Conservation (phyloP, 2,329 filamentous ascomycete genomes). For the Raffaelea deltoideospora region DNA sequence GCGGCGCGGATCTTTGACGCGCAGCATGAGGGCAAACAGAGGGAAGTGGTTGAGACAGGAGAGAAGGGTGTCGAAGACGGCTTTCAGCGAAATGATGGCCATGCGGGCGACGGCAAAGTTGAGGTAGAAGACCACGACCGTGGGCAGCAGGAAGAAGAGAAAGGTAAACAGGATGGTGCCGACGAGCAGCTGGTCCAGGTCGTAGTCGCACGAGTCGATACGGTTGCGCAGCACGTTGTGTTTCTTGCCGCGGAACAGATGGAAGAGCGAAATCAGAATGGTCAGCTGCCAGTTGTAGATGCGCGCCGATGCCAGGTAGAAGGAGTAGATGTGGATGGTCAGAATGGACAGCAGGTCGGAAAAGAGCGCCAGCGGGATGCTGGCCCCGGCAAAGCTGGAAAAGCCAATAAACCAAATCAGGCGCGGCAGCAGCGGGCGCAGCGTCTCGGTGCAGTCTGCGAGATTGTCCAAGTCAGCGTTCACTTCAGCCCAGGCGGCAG, state of each 20-base stretch:
- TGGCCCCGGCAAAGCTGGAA: constrained; percentile 88
- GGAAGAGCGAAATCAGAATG: constrained; percentile 94
- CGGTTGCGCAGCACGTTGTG: constrained; percentile 92
- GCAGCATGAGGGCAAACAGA: constrained; percentile 89
- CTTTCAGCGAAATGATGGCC: constrained; percentile 88
- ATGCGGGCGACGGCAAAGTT: constrained; percentile 92
- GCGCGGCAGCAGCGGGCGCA: constrained; percentile 67
- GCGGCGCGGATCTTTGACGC: constrained; percentile 81
- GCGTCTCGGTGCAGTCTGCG: constrained; percentile 57
- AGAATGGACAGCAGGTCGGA: constrained; percentile 84
- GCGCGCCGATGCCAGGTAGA: constrained; percentile 89
- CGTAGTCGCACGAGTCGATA: constrained; percentile 98
- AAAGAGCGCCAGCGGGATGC: constrained; percentile 90
- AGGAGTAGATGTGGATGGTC: constrained; percentile 93
- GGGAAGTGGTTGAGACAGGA: constrained; percentile 97
- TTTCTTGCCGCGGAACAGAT: constrained; percentile 95
- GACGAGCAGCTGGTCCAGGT: constrained; percentile 87
- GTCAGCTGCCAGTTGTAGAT: constrained; percentile 99
- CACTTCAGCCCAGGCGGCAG: background rate
- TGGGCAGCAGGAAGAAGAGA: constrained; percentile 86
- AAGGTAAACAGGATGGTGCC: constrained; percentile 95
- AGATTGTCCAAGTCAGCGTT: background rate
- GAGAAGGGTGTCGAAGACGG: constrained; percentile 75
- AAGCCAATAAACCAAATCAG: constrained; percentile 89
- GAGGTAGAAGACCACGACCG: constrained; percentile 89